Conservation (phyloP, 225 moss, liverwort and hornwort genomes). For the Antitrichia curtipendula region DNA sequence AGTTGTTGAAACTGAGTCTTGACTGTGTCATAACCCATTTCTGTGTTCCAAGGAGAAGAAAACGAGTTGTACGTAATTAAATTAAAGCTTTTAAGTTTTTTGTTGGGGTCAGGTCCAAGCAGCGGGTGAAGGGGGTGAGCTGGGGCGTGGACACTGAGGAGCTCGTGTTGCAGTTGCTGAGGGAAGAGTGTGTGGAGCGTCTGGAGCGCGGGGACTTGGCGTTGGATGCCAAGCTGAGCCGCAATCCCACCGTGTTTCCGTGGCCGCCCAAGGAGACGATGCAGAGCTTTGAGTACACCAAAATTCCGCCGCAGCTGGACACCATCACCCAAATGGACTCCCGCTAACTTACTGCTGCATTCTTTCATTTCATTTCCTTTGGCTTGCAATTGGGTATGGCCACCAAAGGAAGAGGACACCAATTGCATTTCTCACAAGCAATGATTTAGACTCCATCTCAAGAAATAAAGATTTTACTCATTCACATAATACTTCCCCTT, state of each 20-base stretch:
- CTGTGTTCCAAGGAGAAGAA: too few relatives aligned
- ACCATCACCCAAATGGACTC: conserved; percentile 5
- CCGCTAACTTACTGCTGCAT: not conserved
- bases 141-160: conserved; percentile 14
- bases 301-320: not conserved
- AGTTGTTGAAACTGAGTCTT: not conserved
- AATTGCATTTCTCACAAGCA: too few relatives aligned
- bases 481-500: not conserved
- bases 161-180: conserved; percentile 10
- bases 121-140: not conserved
- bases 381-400: too few relatives aligned
- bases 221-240: not conserved
- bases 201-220: not conserved
- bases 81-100: not conserved
- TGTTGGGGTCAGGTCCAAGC: not conserved
- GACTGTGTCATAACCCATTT: not conserved
- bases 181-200: not conserved
- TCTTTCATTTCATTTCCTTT: not conserved
- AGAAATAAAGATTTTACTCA: not conserved
- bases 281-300: not conserved
- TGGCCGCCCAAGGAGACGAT: not conserved
- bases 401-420: not conserved
- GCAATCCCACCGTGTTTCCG: not conserved
- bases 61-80: not conserved
- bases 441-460: not conserved